These are phyloP conservation scores for Monosporascus sp. DNA, from an alignment of 2,329 filamentous ascomycete species.

Conservation along the genomic window DNA sequence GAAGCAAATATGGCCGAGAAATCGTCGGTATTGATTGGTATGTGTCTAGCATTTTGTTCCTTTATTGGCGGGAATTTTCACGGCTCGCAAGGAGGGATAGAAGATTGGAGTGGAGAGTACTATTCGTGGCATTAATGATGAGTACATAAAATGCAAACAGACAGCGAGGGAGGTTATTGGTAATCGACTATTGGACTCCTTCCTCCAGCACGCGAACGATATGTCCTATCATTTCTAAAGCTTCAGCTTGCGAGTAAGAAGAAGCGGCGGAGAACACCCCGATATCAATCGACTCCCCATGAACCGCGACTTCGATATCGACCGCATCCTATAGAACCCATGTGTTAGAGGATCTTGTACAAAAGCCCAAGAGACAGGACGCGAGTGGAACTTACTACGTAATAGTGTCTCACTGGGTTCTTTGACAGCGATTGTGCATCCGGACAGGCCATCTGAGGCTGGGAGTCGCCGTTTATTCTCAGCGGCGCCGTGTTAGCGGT, in stretches of 20 bases:
- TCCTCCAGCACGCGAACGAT: conserved; percentile 14
- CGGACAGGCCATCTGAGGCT: conserved; percentile 6
- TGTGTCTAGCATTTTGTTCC: no score
- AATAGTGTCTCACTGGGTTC: conserved; percentile 15
- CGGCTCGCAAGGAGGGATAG: no score
- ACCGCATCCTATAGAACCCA: conserved; percentile 17
- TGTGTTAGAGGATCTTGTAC: conserved; percentile 1
- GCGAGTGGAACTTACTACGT: conserved; percentile 10
- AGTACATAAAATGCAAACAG: no score
- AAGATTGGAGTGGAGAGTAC: no score
- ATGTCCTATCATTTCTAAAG: conserved; percentile 10
- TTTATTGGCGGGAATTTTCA: no score
- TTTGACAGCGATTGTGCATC: conserved; percentile 6
- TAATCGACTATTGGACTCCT: not conserved
- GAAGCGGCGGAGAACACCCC: conserved; percentile 21
- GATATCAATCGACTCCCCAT: conserved; percentile 19
- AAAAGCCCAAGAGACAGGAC: not conserved
- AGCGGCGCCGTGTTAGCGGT: not conserved
- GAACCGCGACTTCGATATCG: conserved; percentile 23
- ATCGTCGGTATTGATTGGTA: no score
- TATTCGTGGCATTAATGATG: no score
- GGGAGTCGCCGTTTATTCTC: not conserved
- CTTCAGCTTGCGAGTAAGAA: conserved; percentile 11
- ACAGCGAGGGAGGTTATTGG: not conserved
- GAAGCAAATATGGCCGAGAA: no score